These are phyloP conservation scores for Blepharisma stoltei DNA, from an alignment of 73 alveolate species.

Conservation along the genomic window DNA sequence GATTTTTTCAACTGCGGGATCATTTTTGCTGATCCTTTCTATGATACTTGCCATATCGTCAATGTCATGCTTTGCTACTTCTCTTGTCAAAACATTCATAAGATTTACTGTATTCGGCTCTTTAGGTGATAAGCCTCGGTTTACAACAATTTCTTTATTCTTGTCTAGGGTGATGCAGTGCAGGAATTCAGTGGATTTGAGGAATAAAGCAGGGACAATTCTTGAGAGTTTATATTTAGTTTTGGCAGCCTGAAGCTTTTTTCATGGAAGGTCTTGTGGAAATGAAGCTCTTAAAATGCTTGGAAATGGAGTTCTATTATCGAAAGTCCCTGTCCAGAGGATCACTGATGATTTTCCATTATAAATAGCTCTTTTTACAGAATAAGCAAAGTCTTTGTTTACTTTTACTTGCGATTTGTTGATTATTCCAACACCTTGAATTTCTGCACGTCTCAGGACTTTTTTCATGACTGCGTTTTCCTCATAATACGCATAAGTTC, in stretches of 20 bases:
- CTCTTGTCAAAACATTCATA: slow-evolving; percentile 9
- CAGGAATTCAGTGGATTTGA: background rate
- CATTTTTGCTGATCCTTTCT: slow-evolving; percentile 10
- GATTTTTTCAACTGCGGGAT: background rate
- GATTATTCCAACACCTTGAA: background rate
- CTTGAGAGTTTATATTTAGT: background rate
- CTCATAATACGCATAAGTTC: background rate
- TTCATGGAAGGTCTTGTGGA: background rate
- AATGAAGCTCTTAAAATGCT: no score
- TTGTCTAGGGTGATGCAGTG: slow-evolving; percentile 15
- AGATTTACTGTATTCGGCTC: slow-evolving; percentile 22
- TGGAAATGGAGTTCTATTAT: no score
- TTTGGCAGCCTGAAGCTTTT: background rate
- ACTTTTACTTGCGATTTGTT: slow-evolving; percentile 1
- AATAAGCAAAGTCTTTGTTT: background rate
- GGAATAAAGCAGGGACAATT: background rate
- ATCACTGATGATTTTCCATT: background rate
- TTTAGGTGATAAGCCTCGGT: background rate
- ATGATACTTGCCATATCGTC: slow-evolving; percentile 20
- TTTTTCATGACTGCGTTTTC: background rate
- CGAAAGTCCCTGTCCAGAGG: background rate
- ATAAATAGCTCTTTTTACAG: background rate
- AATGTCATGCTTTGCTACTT: background rate
- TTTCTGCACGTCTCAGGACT: background rate
- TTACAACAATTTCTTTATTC: background rate